Evolutionary conservation across 2,329 filamentous ascomycete genomes (phyloP).

Genomic region (Raffaelea albimanens): DNA sequence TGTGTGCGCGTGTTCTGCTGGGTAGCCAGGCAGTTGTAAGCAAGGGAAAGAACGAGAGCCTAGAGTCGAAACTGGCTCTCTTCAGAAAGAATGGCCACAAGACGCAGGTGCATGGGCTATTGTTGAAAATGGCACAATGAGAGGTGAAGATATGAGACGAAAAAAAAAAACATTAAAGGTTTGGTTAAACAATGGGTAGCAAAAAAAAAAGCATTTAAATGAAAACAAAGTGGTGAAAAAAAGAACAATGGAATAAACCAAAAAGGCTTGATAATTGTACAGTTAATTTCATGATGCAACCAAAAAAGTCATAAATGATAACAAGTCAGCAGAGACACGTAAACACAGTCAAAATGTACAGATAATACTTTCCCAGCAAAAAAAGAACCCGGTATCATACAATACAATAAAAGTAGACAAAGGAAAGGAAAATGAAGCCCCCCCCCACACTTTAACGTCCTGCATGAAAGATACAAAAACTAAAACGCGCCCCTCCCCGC

Average conservation of each 20-base stretch:
- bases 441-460: too few relatives aligned
- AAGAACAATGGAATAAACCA: too few relatives aligned
- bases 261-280: too few relatives aligned
- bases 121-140: conserved; percentile 9
- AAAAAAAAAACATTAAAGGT: background rate
- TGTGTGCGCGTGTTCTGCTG: conserved; percentile 41
- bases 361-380: background rate
- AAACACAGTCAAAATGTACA: too few relatives aligned
- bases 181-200: background rate
- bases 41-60: background rate
- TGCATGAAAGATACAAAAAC: too few relatives aligned
- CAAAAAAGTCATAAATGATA: background rate
- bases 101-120: conserved; percentile 10
- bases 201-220: background rate
- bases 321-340: background rate
- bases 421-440: background rate
- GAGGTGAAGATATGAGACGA: background rate
- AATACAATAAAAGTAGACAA: background rate
- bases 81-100: conserved; percentile 2
- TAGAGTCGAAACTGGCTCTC: conserved; percentile 1
- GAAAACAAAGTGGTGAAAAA: background rate
- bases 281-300: too few relatives aligned
- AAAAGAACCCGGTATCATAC: background rate
- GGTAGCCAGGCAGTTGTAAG: conserved; percentile 17
- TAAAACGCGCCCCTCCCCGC: background rate